phyloP scores from a whole-genome alignment of 2,329 filamentous ascomycete species.

The Fusarium sp. region DNA sequence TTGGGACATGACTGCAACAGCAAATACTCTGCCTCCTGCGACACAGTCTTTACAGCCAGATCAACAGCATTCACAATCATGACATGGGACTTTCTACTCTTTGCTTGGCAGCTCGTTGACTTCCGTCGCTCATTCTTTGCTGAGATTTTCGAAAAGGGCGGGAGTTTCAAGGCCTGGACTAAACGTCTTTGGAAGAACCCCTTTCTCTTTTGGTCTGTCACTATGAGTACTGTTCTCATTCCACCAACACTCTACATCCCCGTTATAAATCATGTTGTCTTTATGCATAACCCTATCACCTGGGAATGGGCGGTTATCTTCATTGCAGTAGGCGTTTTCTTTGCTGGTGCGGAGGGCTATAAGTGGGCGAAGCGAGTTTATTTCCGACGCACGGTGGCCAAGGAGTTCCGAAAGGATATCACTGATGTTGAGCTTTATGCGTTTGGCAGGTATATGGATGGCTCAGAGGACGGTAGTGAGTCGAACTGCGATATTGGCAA shows the following conservation, averaged over 20 bases:
- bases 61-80: constrained; percentile 73
- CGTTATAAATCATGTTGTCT: constrained; percentile 70
- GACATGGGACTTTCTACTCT: constrained; percentile 74
- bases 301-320: constrained; percentile 79
- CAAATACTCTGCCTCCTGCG: constrained; percentile 59
- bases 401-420: constrained; percentile 35
- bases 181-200: constrained; percentile 64
- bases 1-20: constrained; percentile 69
- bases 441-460: constrained; percentile 29
- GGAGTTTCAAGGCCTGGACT: constrained; percentile 60
- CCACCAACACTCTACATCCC: constrained; percentile 75
- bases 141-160: constrained; percentile 59
- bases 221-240: constrained; percentile 64
- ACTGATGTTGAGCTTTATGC: constrained; percentile 35
- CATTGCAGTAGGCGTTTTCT: constrained; percentile 67
- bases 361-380: constrained; percentile 72
- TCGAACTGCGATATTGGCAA: constrained; percentile 4
- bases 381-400: constrained; percentile 49
- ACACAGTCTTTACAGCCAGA: constrained; percentile 69
- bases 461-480: constrained; percentile 16
- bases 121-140: constrained; percentile 73
- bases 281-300: constrained; percentile 70
- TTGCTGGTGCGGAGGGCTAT: constrained; percentile 71
- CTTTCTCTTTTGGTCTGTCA: constrained; percentile 60
- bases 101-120: constrained; percentile 75